phyloP scores from a whole-genome alignment of 2,329 filamentous ascomycete species.

The Exophiala alcalophila region DNA sequence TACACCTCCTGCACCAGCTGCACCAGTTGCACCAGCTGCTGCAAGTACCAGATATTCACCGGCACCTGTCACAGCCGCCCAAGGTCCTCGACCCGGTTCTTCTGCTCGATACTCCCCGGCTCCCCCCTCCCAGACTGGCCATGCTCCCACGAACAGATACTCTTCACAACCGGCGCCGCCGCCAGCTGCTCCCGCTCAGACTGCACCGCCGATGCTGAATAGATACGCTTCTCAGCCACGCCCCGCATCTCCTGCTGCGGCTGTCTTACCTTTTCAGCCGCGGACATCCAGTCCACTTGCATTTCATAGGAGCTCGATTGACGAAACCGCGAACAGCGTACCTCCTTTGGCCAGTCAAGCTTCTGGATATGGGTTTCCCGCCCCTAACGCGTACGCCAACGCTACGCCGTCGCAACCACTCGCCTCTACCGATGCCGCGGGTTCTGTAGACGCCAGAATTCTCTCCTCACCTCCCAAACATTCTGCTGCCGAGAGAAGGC shows the following conservation, averaged over 20 bases:
- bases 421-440: constrained; percentile 26
- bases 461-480: constrained; percentile 41
- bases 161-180: constrained; percentile 26
- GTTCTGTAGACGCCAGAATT: constrained; percentile 27
- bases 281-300: constrained; percentile 64
- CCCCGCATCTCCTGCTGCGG: constrained; percentile 29
- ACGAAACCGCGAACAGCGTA: constrained; percentile 13
- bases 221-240: constrained; percentile 43
- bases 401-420: constrained; percentile 23
- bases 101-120: constrained; percentile 46
- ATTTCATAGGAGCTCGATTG: constrained; percentile 39
- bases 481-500: constrained; percentile 23
- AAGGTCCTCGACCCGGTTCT: constrained; percentile 36
- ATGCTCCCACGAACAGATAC: constrained; percentile 24
- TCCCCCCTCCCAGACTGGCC: constrained; percentile 35
- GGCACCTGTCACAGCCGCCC: constrained; percentile 41
- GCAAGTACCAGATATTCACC: constrained; percentile 44
- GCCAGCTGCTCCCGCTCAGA: constrained; percentile 28
- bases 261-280: constrained; percentile 56
- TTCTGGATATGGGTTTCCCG: constrained; percentile 14
- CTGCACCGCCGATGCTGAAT: constrained; percentile 32
- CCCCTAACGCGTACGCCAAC: constrained; percentile 5
- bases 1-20: constrained; percentile 38
- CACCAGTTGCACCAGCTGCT: constrained; percentile 38
- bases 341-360: constrained; percentile 14